A percentile compares a stretch with the other conserved stretches of the same genome.
phyloP scores from a whole-genome alignment of 352 stramenopile species.

The Ophiocytium majus region DNA sequence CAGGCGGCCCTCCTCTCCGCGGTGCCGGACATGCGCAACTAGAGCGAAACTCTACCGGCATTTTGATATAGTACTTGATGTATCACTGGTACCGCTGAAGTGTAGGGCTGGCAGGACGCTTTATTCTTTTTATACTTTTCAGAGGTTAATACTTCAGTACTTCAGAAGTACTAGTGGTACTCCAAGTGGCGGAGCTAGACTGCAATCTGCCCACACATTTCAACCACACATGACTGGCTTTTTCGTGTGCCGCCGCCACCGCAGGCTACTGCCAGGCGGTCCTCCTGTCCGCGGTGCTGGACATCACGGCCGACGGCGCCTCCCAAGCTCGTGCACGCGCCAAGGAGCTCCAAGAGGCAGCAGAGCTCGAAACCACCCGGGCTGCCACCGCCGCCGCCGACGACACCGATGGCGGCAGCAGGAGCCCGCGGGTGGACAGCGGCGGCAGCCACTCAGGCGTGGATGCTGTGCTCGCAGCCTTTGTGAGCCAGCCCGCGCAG shows the following conservation, averaged over 20 bases:
- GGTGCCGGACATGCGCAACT: background rate
- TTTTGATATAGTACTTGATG: no score
- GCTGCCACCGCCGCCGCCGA: background rate
- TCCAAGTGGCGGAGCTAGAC: no score
- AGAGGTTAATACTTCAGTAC: no score
- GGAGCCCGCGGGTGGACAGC: background rate
- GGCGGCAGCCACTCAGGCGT: background rate
- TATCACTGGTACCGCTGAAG: no score
- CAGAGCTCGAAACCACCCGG: no score
- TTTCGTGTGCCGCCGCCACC: no score
- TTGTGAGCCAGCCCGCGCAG: background rate
- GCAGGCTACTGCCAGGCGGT: conserved; percentile 13
- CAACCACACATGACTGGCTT: no score
- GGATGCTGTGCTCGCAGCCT: background rate
- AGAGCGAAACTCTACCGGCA: no score
- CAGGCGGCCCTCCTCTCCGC: background rate
- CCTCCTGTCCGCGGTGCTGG: background rate
- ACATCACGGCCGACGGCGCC: conserved; percentile 2
- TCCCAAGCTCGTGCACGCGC: background rate
- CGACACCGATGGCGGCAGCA: background rate
- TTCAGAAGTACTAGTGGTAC: no score
- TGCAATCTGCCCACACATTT: no score
- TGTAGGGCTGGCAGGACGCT: no score
- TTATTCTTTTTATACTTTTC: no score
- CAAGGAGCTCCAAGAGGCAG: background rate